Base-by-base conservation (phyloP, 1,284 basidiomycete genomes). In the Tranzscheliella williamsii region DNA sequence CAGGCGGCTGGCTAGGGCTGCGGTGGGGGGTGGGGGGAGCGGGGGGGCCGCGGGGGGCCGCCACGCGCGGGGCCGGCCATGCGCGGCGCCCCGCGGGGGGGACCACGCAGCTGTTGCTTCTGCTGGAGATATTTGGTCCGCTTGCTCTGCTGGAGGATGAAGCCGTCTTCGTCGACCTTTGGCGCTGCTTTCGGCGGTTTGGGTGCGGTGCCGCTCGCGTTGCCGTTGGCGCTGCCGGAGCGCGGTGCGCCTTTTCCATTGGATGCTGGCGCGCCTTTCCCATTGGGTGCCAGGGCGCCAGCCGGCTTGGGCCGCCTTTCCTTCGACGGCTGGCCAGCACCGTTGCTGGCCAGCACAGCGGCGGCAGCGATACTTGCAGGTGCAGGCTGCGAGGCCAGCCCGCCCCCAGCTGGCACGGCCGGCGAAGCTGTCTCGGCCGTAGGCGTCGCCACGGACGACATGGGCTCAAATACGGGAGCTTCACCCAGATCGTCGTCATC, bases 121-220 rank as follows among this genome's bases (percentile, higher is more conserved):
- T 54, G 46, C 23, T 61, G 57, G 30, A 61, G 42, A 16, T 56
- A 56, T 29, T 50, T 52, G 5, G 54, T 62, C 40, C 48, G 42
- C 40, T 67, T 67, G 34, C 54, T 67, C 30, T 54, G 48, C 17
- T 62, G 58, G 16, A 63, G 33, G 22, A 63, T 62, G 29, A 67
- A 67, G 17, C 64, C 64, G 34, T 67, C 64, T 30, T 67, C 47
- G 31, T 67, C 64, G 20, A 67, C 54, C 31, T 54, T 54, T 2
- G 56, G 56, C 29, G 47, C 38, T 6, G 29, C 35, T 27, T 39
- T 27, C 20, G 9, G 11, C 8, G 32, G 32, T 13, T 9, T 18
- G 9, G 32, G 9, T 11, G 11, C 32, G 32, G 11, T 34, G 11
- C 11, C 27, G 27, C 11, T 11, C n/a, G 27, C 27, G 9, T 15